phyloP scores from a whole-genome alignment of 345 rosid genomes.

The thale cress (Arabidopsis thaliana) region DNA sequence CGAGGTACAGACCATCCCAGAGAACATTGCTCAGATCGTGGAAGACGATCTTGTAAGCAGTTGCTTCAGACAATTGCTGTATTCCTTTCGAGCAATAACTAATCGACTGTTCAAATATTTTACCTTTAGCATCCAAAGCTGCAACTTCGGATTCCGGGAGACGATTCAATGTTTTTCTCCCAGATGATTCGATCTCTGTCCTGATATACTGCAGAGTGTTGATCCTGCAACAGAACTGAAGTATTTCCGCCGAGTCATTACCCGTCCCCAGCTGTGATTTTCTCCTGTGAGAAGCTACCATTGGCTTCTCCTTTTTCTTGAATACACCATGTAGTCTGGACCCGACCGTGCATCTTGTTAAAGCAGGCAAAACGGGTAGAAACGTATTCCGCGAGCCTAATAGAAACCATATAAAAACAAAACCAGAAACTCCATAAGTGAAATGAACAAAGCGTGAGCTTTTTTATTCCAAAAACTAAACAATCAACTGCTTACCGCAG shows the following conservation, averaged over 20 bases:
- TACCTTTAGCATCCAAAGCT: slow-evolving; percentile 52
- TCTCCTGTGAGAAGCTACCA: slow-evolving; percentile 49
- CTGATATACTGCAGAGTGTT: slow-evolving; percentile 79
- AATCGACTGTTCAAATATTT: slow-evolving; percentile 74
- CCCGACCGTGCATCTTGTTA: slow-evolving; percentile 79
- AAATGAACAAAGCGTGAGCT: slow-evolving; percentile 19
- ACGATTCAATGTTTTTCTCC: slow-evolving; percentile 60
- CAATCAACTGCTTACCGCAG: slow-evolving; percentile 62
- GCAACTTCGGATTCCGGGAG: slow-evolving; percentile 70
- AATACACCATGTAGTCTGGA: slow-evolving; percentile 75
- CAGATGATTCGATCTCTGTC: slow-evolving; percentile 62
- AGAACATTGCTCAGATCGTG: slow-evolving; percentile 79
- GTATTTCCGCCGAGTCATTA: slow-evolving; percentile 59
- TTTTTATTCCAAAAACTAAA: slow-evolving; percentile 11
- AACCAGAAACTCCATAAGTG: background rate
- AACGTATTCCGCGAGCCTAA: slow-evolving; percentile 71
- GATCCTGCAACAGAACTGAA: slow-evolving; percentile 79
- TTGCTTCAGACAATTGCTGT: slow-evolving; percentile 74
- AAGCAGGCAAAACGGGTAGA: slow-evolving; percentile 74
- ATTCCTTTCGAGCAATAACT: slow-evolving; percentile 77
- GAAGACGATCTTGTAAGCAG: slow-evolving; percentile 80
- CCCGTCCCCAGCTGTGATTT: slow-evolving; percentile 63
- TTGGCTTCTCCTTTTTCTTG: slow-evolving; percentile 72
- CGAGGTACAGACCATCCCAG: slow-evolving; percentile 79
- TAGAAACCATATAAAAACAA: slow-evolving; percentile 14